Evolutionary conservation across 202 grass and related monocot species (phyloP).

Genomic region (Cymbopogon flexuosus): DNA sequence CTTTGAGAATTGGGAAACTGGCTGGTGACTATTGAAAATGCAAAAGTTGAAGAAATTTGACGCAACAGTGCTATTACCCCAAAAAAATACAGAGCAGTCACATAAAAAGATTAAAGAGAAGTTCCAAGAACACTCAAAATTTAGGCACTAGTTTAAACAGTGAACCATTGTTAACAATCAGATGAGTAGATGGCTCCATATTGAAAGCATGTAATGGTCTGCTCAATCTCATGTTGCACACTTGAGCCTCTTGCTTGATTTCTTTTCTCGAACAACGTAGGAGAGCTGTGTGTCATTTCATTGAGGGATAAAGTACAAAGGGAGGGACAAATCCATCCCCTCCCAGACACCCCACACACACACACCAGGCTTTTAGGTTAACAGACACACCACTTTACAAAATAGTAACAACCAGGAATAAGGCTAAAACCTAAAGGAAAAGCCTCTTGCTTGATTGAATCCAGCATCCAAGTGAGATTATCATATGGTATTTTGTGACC

Average conservation of each 20-base stretch:
- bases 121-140: neutral
- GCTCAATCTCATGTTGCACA: neutral
- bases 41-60: neutral
- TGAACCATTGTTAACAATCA: conserved; percentile 4
- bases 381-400: neutral
- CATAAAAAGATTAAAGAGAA: neutral
- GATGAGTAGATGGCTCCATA: neutral
- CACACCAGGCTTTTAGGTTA: neutral
- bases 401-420: neutral
- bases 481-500: neutral
- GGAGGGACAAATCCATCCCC: neutral
- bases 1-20: neutral
- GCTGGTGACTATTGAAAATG: neutral
- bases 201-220: neutral
- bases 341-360: neutral
- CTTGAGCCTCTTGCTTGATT: neutral
- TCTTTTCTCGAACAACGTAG: neutral
- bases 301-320: neutral
- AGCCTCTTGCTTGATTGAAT: conserved; percentile 15
- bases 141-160: neutral
- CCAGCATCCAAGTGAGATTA: neutral
- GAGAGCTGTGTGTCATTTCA: neutral
- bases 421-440: neutral
- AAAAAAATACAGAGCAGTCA: neutral
- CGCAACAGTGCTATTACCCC: neutral